A percentile compares a stretch with the other conserved stretches of the same genome.
phyloP scores from a whole-genome alignment of 108 stramenopile species.

The Schizochytrium sp. region DNA sequence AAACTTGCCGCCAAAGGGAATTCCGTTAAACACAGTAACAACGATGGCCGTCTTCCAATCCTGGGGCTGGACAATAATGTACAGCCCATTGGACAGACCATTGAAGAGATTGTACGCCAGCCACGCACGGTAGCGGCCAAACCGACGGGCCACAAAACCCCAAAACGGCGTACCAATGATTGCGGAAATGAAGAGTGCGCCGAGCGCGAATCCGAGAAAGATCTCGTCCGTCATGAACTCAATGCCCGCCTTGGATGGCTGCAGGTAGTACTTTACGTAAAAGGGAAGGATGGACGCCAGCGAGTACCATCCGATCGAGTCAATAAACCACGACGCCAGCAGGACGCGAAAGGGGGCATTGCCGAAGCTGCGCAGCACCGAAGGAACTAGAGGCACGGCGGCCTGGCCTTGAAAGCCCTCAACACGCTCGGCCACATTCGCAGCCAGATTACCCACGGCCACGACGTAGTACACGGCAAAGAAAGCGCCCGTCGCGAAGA shows the following conservation, averaged over 20 bases:
- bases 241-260: background rate
- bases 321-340: conserved; percentile 20
- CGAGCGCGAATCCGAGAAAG: conserved; percentile 22
- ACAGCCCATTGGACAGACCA: conserved; percentile 26
- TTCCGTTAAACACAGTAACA: conserved; percentile 24
- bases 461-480: background rate
- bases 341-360: conserved; percentile 22
- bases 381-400: conserved; percentile 16
- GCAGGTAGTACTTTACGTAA: conserved; percentile 27
- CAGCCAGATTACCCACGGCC: background rate
- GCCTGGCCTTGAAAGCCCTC: background rate
- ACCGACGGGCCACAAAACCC: background rate
- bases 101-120: conserved; percentile 22
- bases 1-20: conserved; percentile 32
- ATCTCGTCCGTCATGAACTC: conserved; percentile 19
- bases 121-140: conserved; percentile 27
- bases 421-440: background rate
- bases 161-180: conserved; percentile 31
- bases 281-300: conserved; percentile 23
- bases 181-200: conserved; percentile 21
- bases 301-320: conserved; percentile 20
- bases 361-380: conserved; percentile 15
- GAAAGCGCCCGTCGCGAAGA: background rate
- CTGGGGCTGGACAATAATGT: background rate
- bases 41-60: conserved; percentile 12